Evolutionary conservation across 192 early-diverging fungal species (phyloP).

Genomic region (Umbelopsis ramanniana): DNA sequence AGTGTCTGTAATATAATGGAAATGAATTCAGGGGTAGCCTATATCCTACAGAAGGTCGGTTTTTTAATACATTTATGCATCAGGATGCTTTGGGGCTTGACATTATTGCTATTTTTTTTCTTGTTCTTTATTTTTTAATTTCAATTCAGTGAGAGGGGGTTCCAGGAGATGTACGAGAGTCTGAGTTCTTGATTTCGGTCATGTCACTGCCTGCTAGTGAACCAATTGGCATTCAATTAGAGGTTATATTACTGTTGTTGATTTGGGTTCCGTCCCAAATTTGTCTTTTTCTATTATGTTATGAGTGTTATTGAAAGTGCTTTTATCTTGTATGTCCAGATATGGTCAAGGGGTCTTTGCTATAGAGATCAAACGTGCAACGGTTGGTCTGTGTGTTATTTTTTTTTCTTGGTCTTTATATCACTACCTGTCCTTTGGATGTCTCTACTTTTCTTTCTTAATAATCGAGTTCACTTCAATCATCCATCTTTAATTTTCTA

Average conservation of each 20-base stretch:
- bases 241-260: conserved; percentile 22
- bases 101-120: conserved; percentile 8
- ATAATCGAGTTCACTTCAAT: neutral
- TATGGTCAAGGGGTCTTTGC: conserved; percentile 3
- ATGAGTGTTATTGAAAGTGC: conserved; percentile 14
- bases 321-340: conserved; percentile 22
- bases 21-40: conserved; percentile 22
- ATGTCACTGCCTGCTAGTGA: neutral
- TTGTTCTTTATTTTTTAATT: conserved; percentile 11
- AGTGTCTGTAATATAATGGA: conserved; percentile 15
- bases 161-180: conserved; percentile 5
- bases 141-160: conserved; percentile 13
- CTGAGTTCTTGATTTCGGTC: conserved; percentile 1
- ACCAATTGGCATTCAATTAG: conserved; percentile 19
- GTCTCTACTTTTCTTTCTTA: neutral
- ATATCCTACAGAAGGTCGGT: neutral
- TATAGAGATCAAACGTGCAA: conserved; percentile 9
- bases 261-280: conserved; percentile 13
- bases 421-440: neutral
- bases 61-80: conserved; percentile 25
- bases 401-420: conserved; percentile 3
- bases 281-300: conserved; percentile 19
- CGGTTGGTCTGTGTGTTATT: conserved; percentile 12
- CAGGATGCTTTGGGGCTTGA: conserved; percentile 12
- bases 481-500: neutral